These are phyloP conservation scores for Fraxinus floribunda DNA, from an alignment of 305 asterid genomes.

Conservation along the genomic window DNA sequence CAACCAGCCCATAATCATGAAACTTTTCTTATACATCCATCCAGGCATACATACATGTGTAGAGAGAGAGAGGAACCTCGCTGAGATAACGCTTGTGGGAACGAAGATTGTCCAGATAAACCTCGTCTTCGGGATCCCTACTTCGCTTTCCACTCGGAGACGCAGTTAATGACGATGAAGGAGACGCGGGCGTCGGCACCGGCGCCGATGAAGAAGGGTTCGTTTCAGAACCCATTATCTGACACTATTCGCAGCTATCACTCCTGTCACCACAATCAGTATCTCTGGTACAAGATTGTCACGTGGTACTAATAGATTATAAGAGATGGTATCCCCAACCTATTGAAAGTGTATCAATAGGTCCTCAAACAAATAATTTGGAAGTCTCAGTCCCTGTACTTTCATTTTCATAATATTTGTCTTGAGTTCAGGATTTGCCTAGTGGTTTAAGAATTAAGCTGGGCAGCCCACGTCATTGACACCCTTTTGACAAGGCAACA, in stretches of 20 bases:
- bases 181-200: constrained; percentile 26
- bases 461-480: too few relatives aligned
- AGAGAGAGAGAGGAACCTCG: constrained; percentile 47
- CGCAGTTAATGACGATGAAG: constrained; percentile 28
- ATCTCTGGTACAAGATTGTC: neutral
- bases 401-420: too few relatives aligned
- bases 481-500: too few relatives aligned
- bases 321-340: neutral
- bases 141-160: constrained; percentile 55
- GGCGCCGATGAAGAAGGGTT: constrained; percentile 23
- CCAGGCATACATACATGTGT: neutral
- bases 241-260: neutral
- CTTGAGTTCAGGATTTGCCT: too few relatives aligned
- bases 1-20: neutral
- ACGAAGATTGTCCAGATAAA: constrained; percentile 80
- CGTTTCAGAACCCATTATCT: constrained; percentile 51
- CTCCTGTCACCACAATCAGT: constrained; percentile 20
- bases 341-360: too few relatives aligned
- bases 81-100: constrained; percentile 94
- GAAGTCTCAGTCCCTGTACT: too few relatives aligned
- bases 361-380: too few relatives aligned
- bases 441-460: too few relatives aligned
- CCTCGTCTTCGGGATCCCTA: constrained; percentile 91
- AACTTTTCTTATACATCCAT: neutral
- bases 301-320: neutral